These are phyloP conservation scores for Herpetomonas tarakana DNA, from an alignment of 208 protist genomes.

Conservation along the genomic window DNA sequence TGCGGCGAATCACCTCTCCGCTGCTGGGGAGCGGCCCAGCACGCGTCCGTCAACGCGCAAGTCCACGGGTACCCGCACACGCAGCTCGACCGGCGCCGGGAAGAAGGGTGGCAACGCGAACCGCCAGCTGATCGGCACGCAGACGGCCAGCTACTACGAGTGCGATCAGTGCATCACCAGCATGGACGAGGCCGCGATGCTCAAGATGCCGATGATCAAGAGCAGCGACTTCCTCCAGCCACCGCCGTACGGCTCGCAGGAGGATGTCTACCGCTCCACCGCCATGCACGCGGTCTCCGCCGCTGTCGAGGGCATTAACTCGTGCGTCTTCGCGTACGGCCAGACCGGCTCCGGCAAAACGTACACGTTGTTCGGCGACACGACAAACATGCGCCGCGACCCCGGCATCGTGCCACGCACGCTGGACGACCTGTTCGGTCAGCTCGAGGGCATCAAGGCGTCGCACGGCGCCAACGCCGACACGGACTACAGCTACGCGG, in stretches of 20 bases:
- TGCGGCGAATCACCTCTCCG: not conserved
- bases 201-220: conserved; percentile 63
- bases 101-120: not conserved
- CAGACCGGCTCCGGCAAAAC: conserved; percentile 88
- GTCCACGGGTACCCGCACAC: conserved; percentile 17
- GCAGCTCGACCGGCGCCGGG: conserved; percentile 10
- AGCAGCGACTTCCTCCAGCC: conserved; percentile 66
- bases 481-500: conserved; percentile 59
- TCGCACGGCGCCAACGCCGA: conserved; percentile 25
- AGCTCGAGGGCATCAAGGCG: conserved; percentile 42
- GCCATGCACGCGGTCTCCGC: conserved; percentile 66
- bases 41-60: conserved; percentile 16
- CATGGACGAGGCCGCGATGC: conserved; percentile 50
- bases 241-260: conserved; percentile 61
- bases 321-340: conserved; percentile 85
- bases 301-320: conserved; percentile 84
- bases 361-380: conserved; percentile 83
- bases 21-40: not conserved
- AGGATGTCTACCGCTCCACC: conserved; percentile 67
- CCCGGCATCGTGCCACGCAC: conserved; percentile 74
- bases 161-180: conserved; percentile 57
- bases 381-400: conserved; percentile 43
- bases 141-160: conserved; percentile 67
- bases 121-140: conserved; percentile 31
- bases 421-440: conserved; percentile 57